Evolutionary conservation across 208 protist genomes (phyloP).

Genomic region (Wallacemonas rigidus): DNA sequence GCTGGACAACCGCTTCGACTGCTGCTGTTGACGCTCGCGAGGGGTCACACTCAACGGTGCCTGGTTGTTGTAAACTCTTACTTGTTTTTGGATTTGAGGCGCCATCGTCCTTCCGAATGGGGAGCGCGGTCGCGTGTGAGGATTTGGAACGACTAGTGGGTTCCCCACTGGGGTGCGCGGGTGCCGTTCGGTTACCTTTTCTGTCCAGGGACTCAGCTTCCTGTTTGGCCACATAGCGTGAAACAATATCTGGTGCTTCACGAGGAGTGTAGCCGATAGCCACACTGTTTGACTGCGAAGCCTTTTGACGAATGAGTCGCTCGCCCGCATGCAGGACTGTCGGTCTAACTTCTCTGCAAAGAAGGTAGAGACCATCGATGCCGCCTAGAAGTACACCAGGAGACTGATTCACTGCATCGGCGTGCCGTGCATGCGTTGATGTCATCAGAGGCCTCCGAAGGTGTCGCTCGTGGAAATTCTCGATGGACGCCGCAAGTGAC

Average conservation of each 20-base stretch:
- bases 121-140: background rate
- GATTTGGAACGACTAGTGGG: background rate
- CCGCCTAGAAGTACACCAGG: conserved; percentile 25
- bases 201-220: background rate
- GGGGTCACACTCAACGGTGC: background rate
- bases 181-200: background rate
- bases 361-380: conserved; percentile 24
- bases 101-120: background rate
- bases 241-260: background rate
- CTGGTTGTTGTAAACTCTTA: background rate
- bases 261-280: conserved; percentile 36
- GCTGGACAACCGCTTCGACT: too few species aligned
- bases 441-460: conserved; percentile 22
- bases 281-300: conserved; percentile 7
- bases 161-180: background rate
- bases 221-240: conserved; percentile 5
- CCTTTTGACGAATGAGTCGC: conserved; percentile 14
- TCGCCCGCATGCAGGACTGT: conserved; percentile 13
- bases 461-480: conserved; percentile 28
- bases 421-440: background rate
- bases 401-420: conserved; percentile 11
- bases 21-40: too few species aligned
- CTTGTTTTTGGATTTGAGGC: background rate
- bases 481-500: conserved; percentile 24
- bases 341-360: conserved; percentile 24